Base-by-base conservation (phyloP, 2,329 filamentous ascomycete species). In the Pseudopyrenochaeta lycopersici region DNA sequence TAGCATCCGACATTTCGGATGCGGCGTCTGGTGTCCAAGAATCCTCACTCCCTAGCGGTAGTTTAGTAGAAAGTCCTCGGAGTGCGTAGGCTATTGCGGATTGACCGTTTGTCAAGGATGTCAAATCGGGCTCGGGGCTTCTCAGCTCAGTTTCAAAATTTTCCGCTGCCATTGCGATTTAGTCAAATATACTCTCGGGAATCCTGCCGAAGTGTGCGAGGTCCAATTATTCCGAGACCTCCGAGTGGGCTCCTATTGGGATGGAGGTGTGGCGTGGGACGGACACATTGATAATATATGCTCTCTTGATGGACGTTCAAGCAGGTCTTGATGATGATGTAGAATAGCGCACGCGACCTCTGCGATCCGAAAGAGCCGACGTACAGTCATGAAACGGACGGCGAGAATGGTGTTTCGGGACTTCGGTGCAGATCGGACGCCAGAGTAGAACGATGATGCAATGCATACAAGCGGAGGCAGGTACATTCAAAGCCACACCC, bases 1-100 rank as follows among this genome's bases (percentile, higher is more conserved):
- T 78, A n/a, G 76, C 66, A 20, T 77, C 73, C 32, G 67, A 65
- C 38, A 62, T 52, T n/a, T 54, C 58, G 6, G 64, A 63, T n/a
- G 59, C 58, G 15, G 54, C 50, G 7, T 68, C 67, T 32, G 66
- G 63, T 27, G 67, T 70, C 69, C 70, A 73, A 15, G 69, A 62
- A 35, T 60, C 67, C 18, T 66, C 63, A 18, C 55, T 63, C 11
- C 52, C 54, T 4, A 54, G 53, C 12, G 41, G 55, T 31, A 55
- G 60, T 49, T 46, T 56, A 21, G 49, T 59, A 15, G 69, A 55
- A n/a, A 71, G 64, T n/a, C 68, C 69, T 32, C 64, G 58, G 33
- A 73, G 63, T 29, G 65, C 68, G 46, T 72, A 62, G 20, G 66
- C 49, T 56, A 70, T 67, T 40, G 63, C 58, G 18, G 64, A 68